Conservation (phyloP, 2,329 filamentous ascomycete species). For the Fusarium neocosmosporiellum region DNA sequence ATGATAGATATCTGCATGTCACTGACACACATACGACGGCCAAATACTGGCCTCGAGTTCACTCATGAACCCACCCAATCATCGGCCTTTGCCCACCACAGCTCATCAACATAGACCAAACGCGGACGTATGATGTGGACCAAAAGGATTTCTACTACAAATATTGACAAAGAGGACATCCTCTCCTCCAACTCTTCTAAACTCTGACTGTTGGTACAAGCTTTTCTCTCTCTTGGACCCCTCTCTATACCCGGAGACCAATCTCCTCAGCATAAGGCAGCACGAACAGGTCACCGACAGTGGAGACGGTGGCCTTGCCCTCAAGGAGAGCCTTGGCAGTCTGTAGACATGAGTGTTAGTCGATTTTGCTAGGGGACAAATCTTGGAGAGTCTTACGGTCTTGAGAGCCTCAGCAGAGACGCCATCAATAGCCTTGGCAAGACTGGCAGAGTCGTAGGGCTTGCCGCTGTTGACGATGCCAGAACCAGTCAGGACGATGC, state of each 20-base stretch:
- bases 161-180: conserved; percentile 58
- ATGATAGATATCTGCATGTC: not conserved
- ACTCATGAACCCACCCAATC: not conserved
- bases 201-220: conserved; percentile 58
- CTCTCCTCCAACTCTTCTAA: conserved; percentile 51
- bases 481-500: conserved; percentile 85
- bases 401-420: conserved; percentile 89
- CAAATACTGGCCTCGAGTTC: not conserved
- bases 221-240: conserved; percentile 47
- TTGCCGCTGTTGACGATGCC: conserved; percentile 85
- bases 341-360: conserved; percentile 61
- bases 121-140: conserved; percentile 37
- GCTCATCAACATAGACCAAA: conserved; percentile 12
- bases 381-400: conserved; percentile 69
- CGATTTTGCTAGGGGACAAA: conserved; percentile 38
- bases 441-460: conserved; percentile 84
- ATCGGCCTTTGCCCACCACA: conserved; percentile 5
- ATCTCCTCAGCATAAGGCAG: conserved; percentile 95
- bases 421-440: conserved; percentile 80
- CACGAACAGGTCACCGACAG: conserved; percentile 90
- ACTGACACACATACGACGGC: not conserved
- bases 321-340: conserved; percentile 88
- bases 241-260: conserved; percentile 88
- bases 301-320: conserved; percentile 87
- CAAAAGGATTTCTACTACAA: conserved; percentile 56